Base-by-base conservation (phyloP, 75 land plant species). In the Pseudotsuga menziesii region DNA sequence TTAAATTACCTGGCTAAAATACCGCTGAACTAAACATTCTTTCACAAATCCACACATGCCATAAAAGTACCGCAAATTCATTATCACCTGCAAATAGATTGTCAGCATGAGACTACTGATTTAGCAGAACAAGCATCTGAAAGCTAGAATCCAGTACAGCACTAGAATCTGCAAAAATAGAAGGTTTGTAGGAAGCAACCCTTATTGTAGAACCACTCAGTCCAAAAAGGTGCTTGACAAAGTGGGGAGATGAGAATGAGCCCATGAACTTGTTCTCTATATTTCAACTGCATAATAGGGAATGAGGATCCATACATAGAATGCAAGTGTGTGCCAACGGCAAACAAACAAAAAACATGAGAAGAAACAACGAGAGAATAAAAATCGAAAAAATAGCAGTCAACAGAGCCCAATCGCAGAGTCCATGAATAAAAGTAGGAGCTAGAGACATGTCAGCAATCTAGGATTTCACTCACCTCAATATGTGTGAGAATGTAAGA, bases 121-220 rank as follows among this genome's bases (percentile, higher is more conserved):
- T 20, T 17, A 23, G 9, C 16, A 15, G 7, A 54, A 25, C 32
- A 54, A 27, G 8, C 75, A 54, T 16, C 13, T 39, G 2, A 9
- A 61, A 61, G 26, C 0, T 17, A 19, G 3, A 67, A 67, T 19
- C 5, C 41, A 67, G 0, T 39, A 5, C 14, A 61, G 0, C 22
- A 16, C 27, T 56, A 56, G 1, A 32, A 25, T n/a, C n/a, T 35
- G 41, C 23, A 17, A 23, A 58, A 44, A 22, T n/a, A 19, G 0
- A 52, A 57, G n/a, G 56, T 4, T 32, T 29, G 3, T 39, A 17
- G 75, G n/a, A 72, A 78, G 69, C 6, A 39, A 55, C 92, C 94
- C 97, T 96, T 94, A 70, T 90, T 93, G 69, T 82, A 91, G 19
- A 96, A 81, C 99, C 99, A 96, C 82, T 96, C 94, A 13, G 91